phyloP scores from a whole-genome alignment of 495 filamentous ascomycete species.

The Neurospora africana region DNA sequence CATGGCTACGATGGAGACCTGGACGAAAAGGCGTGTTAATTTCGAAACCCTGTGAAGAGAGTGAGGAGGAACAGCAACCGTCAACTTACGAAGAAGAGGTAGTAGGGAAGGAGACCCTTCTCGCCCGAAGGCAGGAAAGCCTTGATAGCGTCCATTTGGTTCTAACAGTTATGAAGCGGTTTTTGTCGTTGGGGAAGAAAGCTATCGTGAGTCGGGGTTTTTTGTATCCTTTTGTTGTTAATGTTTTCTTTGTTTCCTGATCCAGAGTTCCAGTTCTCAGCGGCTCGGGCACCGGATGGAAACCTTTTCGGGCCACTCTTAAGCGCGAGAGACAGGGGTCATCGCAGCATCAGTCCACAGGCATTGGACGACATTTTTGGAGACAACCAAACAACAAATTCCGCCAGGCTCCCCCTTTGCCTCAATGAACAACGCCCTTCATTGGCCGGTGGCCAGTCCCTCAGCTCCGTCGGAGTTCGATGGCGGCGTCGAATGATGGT shows the following conservation, averaged over 20 bases:
- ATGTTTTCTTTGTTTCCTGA: neutral
- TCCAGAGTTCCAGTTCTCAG: neutral
- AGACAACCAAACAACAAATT: neutral
- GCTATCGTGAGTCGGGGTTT: neutral
- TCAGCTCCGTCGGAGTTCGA: neutral
- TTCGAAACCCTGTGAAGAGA: neutral
- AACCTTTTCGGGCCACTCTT: neutral
- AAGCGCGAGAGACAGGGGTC: neutral
- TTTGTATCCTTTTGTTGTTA: neutral
- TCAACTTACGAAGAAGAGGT: conserved; percentile 35
- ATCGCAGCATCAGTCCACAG: neutral
- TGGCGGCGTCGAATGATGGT: neutral
- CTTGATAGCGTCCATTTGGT: conserved; percentile 28
- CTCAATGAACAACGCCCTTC: neutral
- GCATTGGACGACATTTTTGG: neutral
- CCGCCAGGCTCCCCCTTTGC: neutral
- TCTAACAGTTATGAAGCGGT: neutral
- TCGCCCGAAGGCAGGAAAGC: conserved; percentile 28
- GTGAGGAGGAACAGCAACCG: neutral
- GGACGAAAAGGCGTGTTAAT: neutral
- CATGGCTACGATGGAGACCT: conserved; percentile 69
- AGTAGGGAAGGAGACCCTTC: conserved; percentile 38
- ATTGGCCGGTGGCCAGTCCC: neutral
- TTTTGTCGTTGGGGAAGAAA: neutral
- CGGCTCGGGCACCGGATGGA: neutral